Conservation (phyloP, 495 filamentous ascomycete species). For the Copromyces sp. region DNA sequence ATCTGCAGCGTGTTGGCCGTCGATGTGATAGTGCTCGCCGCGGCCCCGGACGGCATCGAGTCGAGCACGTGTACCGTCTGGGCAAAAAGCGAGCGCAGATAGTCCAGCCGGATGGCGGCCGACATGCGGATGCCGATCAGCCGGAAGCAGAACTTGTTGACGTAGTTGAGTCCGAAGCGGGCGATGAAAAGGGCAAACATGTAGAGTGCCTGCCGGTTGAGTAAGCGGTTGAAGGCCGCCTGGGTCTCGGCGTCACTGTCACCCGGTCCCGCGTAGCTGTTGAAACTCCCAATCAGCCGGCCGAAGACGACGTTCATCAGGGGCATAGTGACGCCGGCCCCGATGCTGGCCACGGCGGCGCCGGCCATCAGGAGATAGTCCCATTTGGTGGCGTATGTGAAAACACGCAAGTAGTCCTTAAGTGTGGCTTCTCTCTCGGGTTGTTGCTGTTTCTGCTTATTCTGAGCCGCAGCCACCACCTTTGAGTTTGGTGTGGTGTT, state of each 20-base stretch:
- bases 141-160: conserved; percentile 40
- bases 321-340: conserved; percentile 24
- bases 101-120: conserved; percentile 41
- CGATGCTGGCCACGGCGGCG: conserved; percentile 24
- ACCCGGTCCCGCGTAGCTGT: conserved; percentile 3
- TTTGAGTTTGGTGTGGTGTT: background rate
- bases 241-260: background rate
- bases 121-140: conserved; percentile 42
- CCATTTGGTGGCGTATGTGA: conserved; percentile 33
- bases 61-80: conserved; percentile 49
- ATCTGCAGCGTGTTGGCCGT: conserved; percentile 50
- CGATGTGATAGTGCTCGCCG: conserved; percentile 47
- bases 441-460: conserved; percentile 11
- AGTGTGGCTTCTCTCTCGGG: conserved; percentile 35
- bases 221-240: conserved; percentile 6
- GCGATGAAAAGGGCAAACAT: conserved; percentile 34
- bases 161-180: conserved; percentile 34
- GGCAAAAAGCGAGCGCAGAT: conserved; percentile 41
- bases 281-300: conserved; percentile 23
- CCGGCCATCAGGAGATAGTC: conserved; percentile 29
- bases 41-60: conserved; percentile 42
- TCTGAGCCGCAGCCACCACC: background rate
- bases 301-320: conserved; percentile 32
- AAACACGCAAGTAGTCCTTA: conserved; percentile 34
- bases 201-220: conserved; percentile 22